Base-by-base conservation (phyloP, 768 basidiomycete genomes). In the Porpolomopsis calyptriformis region DNA sequence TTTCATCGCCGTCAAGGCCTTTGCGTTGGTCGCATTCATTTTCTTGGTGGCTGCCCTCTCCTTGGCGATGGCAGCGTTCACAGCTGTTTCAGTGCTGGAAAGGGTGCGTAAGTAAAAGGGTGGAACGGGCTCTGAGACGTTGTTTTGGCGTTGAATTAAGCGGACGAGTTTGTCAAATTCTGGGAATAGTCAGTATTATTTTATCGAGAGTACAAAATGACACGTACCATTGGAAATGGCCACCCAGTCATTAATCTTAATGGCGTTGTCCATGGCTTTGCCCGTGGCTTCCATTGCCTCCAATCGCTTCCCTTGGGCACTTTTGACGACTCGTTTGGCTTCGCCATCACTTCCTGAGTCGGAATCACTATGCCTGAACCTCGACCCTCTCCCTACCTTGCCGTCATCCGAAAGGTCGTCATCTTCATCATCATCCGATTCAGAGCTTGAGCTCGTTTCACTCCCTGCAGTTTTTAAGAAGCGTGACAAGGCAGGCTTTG, bases 191-290 rank as follows among this genome's bases (percentile, higher is more conserved):
- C 41, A 52, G 49, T 37, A 39, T 42, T 8, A 29, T 12, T 18
- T 24, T 9, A 35, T 23, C 20, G 42, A 40, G 24, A 43, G 33
- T 45, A 26, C 29, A 7, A 43, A 36, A n/a, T 36, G 27, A 39
- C 18, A 62, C 78, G 46, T 55, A 91, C 93, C 93, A 49, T 76
- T 82, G 18, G 85, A 89, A 56, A 91, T 93, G 23, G 78, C 80
- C 20, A 83, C 81, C 96, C 96, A 99, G 66, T 99, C 92, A 56
- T 93, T 94, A 55, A 94, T 93, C 72, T 88, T 94, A 51, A 87
- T 71, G 16, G 84, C 92, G 60, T 99, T 98, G 39, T 94, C 89
- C 70, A 98, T 96, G 39, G 72, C 72, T 65, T 85, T 92, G 46
- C 89, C 88, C 2, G 84, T 85, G 1, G 79, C 79, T 63, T 97